Evolutionary conservation across 176 grass and related monocot species (phyloP).

Genomic region (Oryza brachyantha): DNA sequence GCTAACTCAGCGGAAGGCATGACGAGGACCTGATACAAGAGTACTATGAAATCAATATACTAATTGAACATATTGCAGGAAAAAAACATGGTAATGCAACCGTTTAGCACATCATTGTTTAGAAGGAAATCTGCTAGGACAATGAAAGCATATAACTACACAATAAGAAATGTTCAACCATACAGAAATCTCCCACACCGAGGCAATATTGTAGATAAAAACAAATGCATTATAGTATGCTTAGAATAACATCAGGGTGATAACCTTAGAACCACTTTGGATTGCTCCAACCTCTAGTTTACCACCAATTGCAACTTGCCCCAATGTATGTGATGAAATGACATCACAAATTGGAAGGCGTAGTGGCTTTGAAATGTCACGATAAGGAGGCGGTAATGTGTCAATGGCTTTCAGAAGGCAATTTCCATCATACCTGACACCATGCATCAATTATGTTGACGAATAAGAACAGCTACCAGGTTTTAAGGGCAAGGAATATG

Average conservation of each 20-base stretch:
- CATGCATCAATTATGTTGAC: slow-evolving; percentile 9
- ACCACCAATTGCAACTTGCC: slow-evolving; percentile 70
- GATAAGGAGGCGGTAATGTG: slow-evolving; percentile 44
- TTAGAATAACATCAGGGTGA: background rate
- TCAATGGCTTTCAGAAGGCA: slow-evolving; percentile 74
- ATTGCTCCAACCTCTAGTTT: slow-evolving; percentile 78
- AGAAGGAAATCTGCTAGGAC: background rate
- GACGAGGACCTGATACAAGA: slow-evolving; percentile 57
- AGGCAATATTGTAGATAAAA: background rate
- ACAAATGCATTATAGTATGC: background rate
- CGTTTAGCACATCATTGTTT: background rate
- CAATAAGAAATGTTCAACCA: background rate
- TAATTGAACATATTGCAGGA: background rate
- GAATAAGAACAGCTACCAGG: background rate
- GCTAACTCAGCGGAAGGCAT: slow-evolving; percentile 67
- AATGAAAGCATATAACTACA: background rate
- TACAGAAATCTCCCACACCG: background rate
- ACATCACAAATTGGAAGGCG: slow-evolving; percentile 86
- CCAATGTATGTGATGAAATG: slow-evolving; percentile 57
- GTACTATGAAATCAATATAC: background rate
- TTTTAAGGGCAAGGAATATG: background rate
- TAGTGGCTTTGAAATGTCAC: slow-evolving; percentile 69
- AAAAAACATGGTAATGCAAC: background rate
- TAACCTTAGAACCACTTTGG: slow-evolving; percentile 82
- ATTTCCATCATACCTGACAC: slow-evolving; percentile 61